A percentile compares a stretch with the other conserved stretches of the same genome.
Evolutionary conservation across 495 filamentous ascomycete genomes (phyloP).

Genomic region (Hypoxylon rickii): DNA sequence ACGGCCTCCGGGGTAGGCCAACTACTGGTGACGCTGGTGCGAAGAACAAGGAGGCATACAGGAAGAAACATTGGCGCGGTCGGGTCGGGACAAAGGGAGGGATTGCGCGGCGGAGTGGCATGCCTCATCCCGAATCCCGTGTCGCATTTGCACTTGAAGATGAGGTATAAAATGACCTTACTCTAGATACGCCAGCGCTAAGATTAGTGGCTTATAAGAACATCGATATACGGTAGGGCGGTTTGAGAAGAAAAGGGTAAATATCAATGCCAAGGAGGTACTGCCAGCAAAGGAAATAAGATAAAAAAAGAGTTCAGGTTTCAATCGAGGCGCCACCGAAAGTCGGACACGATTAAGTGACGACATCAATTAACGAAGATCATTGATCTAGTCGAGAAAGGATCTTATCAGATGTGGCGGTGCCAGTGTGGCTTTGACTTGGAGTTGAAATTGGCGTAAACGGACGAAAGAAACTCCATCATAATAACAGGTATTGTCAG

Average conservation of each 20-base stretch:
- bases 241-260: neutral
- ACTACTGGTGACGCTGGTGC: neutral
- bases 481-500: too few species aligned
- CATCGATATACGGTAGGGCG: neutral
- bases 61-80: constrained; percentile 19
- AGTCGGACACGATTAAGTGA: constrained; percentile 10
- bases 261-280: neutral
- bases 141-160: constrained; percentile 4
- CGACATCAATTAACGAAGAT: constrained; percentile 11
- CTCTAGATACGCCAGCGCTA: neutral
- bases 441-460: too few species aligned
- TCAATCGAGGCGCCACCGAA: constrained; percentile 4
- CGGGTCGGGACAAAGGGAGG: constrained; percentile 12
- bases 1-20: neutral
- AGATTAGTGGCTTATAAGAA: neutral
- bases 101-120: constrained; percentile 25
- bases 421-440: neutral
- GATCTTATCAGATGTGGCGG: constrained; percentile 27
- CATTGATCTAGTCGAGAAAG: neutral
- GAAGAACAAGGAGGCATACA: constrained; percentile 5
- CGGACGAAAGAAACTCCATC: too few species aligned
- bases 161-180: neutral
- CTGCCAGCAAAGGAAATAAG: neutral
- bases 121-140: constrained; percentile 29
- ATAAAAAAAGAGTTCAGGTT: neutral